Conservation (phyloP, 192 early-diverging fungal genomes). For the Coemansia sp. region DNA sequence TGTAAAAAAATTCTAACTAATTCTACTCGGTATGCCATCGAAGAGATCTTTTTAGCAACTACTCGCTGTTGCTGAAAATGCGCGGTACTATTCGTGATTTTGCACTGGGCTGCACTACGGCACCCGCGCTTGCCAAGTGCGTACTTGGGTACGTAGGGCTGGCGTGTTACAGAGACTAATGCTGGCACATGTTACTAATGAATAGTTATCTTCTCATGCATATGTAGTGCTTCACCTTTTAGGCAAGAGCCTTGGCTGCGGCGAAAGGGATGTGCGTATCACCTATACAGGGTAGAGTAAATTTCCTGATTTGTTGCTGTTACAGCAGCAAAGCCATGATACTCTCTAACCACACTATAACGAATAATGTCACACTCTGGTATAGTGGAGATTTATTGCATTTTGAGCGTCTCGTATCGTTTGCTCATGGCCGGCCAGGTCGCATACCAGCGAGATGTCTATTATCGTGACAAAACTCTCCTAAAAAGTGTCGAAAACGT, state of each 20-base stretch:
- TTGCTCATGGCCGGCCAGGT: conserved; percentile 29
- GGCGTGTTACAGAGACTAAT: no score
- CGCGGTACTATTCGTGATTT: neutral
- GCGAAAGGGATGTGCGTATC: conserved; percentile 24
- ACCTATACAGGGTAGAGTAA: neutral
- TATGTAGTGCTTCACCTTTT: neutral
- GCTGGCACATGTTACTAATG: neutral
- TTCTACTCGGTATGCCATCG: neutral
- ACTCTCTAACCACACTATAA: neutral
- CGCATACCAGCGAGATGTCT: conserved; percentile 51
- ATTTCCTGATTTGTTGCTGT: neutral
- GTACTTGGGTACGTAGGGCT: neutral
- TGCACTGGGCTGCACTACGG: neutral
- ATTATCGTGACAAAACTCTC: conserved; percentile 32
- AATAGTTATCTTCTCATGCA: neutral
- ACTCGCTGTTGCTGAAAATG: neutral
- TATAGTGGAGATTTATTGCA: conserved; percentile 30
- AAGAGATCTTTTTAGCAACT: neutral
- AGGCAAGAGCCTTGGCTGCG: neutral
- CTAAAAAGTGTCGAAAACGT: conserved; percentile 46
- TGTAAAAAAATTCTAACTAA: neutral
- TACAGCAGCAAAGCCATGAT: neutral
- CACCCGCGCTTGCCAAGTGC: neutral
- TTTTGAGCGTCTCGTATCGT: conserved; percentile 20
- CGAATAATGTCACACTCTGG: neutral